Conservation (phyloP, 805 yeast species). For the Maudiozyma pseudohumilis region DNA sequence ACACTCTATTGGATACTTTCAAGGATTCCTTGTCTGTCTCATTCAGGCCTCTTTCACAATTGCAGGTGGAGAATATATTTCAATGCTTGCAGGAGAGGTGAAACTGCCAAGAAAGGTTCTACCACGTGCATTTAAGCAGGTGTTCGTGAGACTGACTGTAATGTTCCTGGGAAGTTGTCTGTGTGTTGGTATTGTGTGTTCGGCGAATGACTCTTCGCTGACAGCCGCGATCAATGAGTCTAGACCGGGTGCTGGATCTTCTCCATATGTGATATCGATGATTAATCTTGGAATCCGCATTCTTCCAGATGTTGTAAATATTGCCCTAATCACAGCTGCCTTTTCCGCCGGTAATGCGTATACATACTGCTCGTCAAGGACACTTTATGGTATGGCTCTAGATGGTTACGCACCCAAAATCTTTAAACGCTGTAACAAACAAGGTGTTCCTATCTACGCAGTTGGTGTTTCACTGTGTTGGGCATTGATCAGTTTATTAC, state of each 20-base stretch:
- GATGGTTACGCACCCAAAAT: conserved; percentile 66
- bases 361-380: conserved; percentile 60
- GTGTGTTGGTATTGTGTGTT: conserved; percentile 68
- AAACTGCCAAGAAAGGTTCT: conserved; percentile 58
- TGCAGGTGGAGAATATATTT: conserved; percentile 79
- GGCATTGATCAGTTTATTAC: conserved; percentile 58
- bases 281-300: conserved; percentile 52
- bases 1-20: conserved; percentile 43
- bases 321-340: conserved; percentile 60
- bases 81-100: conserved; percentile 81
- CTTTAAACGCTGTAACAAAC: conserved; percentile 49
- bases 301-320: conserved; percentile 73
- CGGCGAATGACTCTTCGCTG: conserved; percentile 55
- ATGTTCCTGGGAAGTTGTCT: conserved; percentile 67
- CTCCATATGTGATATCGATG: conserved; percentile 83
- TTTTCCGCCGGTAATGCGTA: conserved; percentile 81
- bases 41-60: conserved; percentile 68
- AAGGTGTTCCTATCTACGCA: conserved; percentile 62
- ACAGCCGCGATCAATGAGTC: conserved; percentile 47
- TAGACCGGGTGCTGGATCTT: conserved; percentile 67
- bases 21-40: conserved; percentile 63
- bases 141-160: conserved; percentile 55
- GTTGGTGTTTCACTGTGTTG: conserved; percentile 44
- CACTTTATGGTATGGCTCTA: conserved; percentile 59
- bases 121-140: conserved; percentile 72